Conservation (phyloP, 164 flowering plant species). For the Piper longum region DNA sequence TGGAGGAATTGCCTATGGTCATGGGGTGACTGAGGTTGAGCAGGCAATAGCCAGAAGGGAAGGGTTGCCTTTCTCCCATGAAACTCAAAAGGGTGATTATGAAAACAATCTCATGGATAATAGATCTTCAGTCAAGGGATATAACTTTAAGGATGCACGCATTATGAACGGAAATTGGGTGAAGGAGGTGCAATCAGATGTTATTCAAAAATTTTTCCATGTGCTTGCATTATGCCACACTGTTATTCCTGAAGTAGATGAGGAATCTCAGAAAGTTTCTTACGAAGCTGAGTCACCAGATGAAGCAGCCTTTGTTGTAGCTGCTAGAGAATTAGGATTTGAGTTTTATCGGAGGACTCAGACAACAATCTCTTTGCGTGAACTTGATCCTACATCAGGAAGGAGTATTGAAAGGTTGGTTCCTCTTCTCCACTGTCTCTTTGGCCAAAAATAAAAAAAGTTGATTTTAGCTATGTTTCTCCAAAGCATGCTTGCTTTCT, state of each 20-base stretch:
- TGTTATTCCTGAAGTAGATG: constrained; percentile 79
- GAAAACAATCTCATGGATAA: constrained; percentile 15
- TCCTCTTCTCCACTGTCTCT: not conserved
- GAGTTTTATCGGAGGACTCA: constrained; percentile 73
- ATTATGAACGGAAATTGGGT: constrained; percentile 74
- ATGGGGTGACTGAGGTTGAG: constrained; percentile 82
- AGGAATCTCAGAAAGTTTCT: constrained; percentile 35
- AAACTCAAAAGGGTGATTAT: constrained; percentile 11
- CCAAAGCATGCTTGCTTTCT: too few relatives aligned
- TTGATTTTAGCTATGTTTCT: too few relatives aligned
- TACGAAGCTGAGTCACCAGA: constrained; percentile 99
- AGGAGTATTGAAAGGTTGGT: constrained; percentile 55
- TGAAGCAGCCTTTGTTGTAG: constrained; percentile 95
- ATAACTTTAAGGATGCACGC: constrained; percentile 74
- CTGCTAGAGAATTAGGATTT: constrained; percentile 89
- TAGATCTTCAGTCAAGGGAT: constrained; percentile 49
- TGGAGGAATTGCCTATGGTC: constrained; percentile 88
- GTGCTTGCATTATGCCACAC: constrained; percentile 80
- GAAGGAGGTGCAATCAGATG: constrained; percentile 41
- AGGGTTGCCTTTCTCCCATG: constrained; percentile 29
- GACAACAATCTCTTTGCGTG: constrained; percentile 49
- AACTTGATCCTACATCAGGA: constrained; percentile 46
- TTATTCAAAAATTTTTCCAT: constrained; percentile 59
- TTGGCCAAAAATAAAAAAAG: too few relatives aligned
- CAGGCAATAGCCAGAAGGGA: constrained; percentile 51